Conservation (phyloP, 306 rosid genomes). For the Corylus heterophylla region DNA sequence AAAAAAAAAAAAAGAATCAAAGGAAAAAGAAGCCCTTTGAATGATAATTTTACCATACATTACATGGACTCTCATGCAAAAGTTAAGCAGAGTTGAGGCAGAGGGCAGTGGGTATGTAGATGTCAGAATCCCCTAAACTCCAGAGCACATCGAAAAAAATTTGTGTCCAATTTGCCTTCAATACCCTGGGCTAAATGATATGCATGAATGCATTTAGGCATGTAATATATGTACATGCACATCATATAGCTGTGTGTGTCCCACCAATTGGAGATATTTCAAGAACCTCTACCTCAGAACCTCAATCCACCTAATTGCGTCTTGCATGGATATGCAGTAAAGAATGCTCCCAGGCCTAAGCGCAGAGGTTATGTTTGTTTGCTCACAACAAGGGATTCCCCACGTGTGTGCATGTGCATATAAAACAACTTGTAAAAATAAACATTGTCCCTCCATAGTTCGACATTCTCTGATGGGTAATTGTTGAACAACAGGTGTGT, state of each 20-base stretch:
- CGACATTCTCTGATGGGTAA: neutral
- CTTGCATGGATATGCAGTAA: constrained; percentile 1
- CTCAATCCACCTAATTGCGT: neutral
- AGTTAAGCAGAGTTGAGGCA: neutral
- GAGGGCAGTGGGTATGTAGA: constrained; percentile 2
- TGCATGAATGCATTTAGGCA: neutral
- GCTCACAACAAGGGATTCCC: neutral
- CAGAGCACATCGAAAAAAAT: neutral
- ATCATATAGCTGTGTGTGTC: neutral
- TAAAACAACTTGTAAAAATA: neutral
- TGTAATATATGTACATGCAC: too few species aligned
- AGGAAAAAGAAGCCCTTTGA: neutral
- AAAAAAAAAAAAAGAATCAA: neutral
- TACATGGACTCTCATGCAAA: constrained; percentile 5
- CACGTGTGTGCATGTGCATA: neutral
- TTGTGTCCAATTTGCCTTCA: constrained; percentile 5
- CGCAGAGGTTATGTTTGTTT: neutral
- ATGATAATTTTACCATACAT: neutral
- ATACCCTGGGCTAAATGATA: neutral
- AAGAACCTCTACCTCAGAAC: neutral
- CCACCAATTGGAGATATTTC: neutral
- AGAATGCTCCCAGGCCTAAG: neutral
- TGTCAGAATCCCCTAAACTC: constrained; percentile 11
- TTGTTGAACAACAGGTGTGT: neutral
- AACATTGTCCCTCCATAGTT: neutral